Evolutionary conservation across 306 rosid genomes (phyloP).

Genomic region (Acacia crassicarpa): DNA sequence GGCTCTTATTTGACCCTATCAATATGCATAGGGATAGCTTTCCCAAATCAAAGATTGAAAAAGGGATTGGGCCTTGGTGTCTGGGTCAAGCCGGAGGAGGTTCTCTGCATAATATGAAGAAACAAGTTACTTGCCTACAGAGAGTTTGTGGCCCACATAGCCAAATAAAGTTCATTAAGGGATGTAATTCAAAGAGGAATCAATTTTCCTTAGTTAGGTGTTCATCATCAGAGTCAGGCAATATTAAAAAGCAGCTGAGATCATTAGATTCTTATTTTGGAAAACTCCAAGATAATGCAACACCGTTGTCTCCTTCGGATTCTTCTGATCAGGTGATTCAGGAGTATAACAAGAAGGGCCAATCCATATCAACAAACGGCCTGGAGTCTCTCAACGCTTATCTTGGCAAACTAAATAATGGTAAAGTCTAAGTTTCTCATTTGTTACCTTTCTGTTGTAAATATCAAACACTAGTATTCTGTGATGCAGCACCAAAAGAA

Average conservation of each 20-base stretch:
- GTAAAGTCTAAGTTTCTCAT: slow-evolving; percentile 34
- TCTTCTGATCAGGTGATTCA: slow-evolving; percentile 35
- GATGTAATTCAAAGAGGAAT: slow-evolving; percentile 29
- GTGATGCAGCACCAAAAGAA: neutral
- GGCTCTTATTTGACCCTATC: slow-evolving; percentile 15
- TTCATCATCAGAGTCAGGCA: slow-evolving; percentile 39
- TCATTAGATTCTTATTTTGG: slow-evolving; percentile 66
- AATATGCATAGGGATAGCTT: slow-evolving; percentile 2
- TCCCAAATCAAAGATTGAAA: slow-evolving; percentile 20
- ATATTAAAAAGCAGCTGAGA: slow-evolving; percentile 54
- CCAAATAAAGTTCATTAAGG: slow-evolving; percentile 31
- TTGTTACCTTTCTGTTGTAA: neutral
- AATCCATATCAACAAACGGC: slow-evolving; percentile 42
- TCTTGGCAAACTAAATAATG: slow-evolving; percentile 62
- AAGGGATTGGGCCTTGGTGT: slow-evolving; percentile 13
- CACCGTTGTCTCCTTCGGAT: slow-evolving; percentile 22
- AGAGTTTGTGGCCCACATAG: slow-evolving; percentile 9
- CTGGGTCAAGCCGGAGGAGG: slow-evolving; percentile 28
- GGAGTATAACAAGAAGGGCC: slow-evolving; percentile 28
- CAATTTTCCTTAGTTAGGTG: slow-evolving; percentile 24
- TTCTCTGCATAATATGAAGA: slow-evolving; percentile 3
- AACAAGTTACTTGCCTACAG: neutral
- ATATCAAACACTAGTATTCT: neutral
- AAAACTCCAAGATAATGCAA: slow-evolving; percentile 48
- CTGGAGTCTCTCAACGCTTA: slow-evolving; percentile 66